These are phyloP conservation scores for Clavispora santaluciae DNA, from an alignment of 805 yeast species.

Conservation along the genomic window DNA sequence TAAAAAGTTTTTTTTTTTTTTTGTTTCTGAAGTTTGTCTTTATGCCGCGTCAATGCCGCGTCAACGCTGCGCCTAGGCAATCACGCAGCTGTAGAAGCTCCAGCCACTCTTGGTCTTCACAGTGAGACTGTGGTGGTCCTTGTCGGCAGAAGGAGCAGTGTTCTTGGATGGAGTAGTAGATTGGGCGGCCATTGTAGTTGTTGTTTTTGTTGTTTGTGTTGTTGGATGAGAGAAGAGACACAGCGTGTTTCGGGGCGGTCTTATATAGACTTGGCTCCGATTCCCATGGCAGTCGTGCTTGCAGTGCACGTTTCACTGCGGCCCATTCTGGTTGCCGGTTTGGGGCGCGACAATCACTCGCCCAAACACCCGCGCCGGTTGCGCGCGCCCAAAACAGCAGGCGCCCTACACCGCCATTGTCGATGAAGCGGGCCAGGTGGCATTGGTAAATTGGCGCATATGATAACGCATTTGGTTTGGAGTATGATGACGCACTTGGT, in stretches of 20 bases:
- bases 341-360: not conserved
- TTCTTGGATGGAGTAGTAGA: not conserved
- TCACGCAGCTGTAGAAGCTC: not conserved
- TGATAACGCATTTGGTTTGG: too few relatives aligned
- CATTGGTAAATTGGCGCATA: too few relatives aligned
- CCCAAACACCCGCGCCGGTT: not conserved
- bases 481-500: too few relatives aligned
- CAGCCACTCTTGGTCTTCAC: not conserved
- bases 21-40: not conserved
- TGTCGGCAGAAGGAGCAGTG: not conserved
- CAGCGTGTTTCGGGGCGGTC: not conserved
- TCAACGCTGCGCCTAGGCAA: not conserved
- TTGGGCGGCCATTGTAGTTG: not conserved
- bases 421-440: too few relatives aligned
- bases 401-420: not conserved
- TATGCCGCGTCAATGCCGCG: not conserved
- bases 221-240: not conserved
- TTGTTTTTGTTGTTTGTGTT: not conserved
- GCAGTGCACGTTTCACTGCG: not conserved
- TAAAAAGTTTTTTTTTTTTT: not conserved
- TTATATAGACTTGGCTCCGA: not conserved
- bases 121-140: not conserved
- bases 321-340: not conserved
- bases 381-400: not conserved
- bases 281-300: not conserved